phyloP scores from a whole-genome alignment of 2,329 filamentous ascomycete genomes.

The Aspergillus eucalypticola region DNA sequence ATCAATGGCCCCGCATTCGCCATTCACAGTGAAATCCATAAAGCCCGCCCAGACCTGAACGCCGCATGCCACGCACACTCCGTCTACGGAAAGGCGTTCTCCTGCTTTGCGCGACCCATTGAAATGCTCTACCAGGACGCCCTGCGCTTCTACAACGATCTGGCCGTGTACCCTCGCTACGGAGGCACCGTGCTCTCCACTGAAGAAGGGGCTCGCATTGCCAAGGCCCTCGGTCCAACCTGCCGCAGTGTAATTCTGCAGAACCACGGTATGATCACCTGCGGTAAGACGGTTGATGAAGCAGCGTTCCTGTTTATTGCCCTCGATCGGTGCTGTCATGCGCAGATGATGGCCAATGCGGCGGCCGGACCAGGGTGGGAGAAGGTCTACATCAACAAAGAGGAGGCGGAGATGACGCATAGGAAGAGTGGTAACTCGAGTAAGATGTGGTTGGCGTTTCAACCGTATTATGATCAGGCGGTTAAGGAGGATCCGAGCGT shows the following conservation, averaged over 20 bases:
- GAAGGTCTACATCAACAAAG: constrained; percentile 58
- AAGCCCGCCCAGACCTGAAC: constrained; percentile 57
- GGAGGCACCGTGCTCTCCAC: constrained; percentile 52
- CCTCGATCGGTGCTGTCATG: constrained; percentile 67
- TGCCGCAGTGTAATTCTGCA: constrained; percentile 65
- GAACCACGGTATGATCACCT: constrained; percentile 72
- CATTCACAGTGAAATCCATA: constrained; percentile 49
- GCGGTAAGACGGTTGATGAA: constrained; percentile 72
- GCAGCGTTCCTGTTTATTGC: constrained; percentile 69
- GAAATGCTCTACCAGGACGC: constrained; percentile 53
- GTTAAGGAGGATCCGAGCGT: constrained; percentile 4
- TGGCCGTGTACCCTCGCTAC: constrained; percentile 20
- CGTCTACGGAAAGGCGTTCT: constrained; percentile 50
- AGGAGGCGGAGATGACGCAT: constrained; percentile 44
- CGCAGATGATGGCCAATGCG: constrained; percentile 69
- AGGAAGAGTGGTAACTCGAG: constrained; percentile 13
- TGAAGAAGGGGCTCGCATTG: constrained; percentile 67
- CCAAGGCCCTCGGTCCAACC: constrained; percentile 58
- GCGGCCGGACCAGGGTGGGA: constrained; percentile 56
- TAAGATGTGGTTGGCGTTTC: constrained; percentile 18
- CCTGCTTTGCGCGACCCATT: constrained; percentile 43
- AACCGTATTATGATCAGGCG: constrained; percentile 18
- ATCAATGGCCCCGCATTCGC: constrained; percentile 51
- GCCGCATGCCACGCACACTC: constrained; percentile 50
- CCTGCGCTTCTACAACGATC: constrained; percentile 61